These are phyloP conservation scores for Microsporum canis DNA, from an alignment of 2,329 filamentous ascomycete species.

Conservation along the genomic window DNA sequence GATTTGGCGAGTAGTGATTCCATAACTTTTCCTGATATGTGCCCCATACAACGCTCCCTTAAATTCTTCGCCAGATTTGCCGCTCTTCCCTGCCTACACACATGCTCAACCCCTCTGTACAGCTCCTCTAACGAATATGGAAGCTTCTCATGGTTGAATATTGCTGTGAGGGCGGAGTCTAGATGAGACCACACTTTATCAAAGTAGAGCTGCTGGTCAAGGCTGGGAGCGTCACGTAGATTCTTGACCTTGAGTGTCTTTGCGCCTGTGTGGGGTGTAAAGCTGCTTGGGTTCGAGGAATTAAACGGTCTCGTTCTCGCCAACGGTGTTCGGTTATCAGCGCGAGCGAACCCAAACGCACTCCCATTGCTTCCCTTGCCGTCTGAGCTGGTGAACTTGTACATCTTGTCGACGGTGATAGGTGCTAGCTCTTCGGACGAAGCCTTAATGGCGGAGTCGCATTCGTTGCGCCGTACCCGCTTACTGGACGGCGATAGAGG, in stretches of 20 bases:
- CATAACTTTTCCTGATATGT: slow-evolving; percentile 49
- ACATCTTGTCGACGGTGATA: slow-evolving; percentile 40
- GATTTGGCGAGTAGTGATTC: slow-evolving; percentile 47
- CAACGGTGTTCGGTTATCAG: not conserved
- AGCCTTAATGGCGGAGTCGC: not conserved
- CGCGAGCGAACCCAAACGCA: slow-evolving; percentile 12
- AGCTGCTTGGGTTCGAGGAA: slow-evolving; percentile 35
- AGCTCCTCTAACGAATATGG: slow-evolving; percentile 73
- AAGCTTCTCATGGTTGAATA: slow-evolving; percentile 57
- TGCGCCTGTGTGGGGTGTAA: slow-evolving; percentile 64
- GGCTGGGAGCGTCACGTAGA: slow-evolving; percentile 53
- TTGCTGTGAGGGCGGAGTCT: slow-evolving; percentile 56
- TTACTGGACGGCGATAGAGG: slow-evolving; percentile 30
- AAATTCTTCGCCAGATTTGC: slow-evolving; percentile 57
- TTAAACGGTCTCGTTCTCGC: slow-evolving; percentile 11
- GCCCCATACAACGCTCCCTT: slow-evolving; percentile 52
- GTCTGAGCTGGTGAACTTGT: slow-evolving; percentile 37
- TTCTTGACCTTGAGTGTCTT: slow-evolving; percentile 94
- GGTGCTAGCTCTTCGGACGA: not conserved
- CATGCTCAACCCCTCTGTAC: slow-evolving; percentile 82
- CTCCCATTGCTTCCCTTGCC: slow-evolving; percentile 26
- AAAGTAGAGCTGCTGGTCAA: slow-evolving; percentile 67
- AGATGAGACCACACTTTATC: slow-evolving; percentile 63
- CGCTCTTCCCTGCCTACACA: slow-evolving; percentile 69
- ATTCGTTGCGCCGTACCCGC: slow-evolving; percentile 20